Conservation (phyloP, 345 rosid species). For the Rubroshorea leprosula region DNA sequence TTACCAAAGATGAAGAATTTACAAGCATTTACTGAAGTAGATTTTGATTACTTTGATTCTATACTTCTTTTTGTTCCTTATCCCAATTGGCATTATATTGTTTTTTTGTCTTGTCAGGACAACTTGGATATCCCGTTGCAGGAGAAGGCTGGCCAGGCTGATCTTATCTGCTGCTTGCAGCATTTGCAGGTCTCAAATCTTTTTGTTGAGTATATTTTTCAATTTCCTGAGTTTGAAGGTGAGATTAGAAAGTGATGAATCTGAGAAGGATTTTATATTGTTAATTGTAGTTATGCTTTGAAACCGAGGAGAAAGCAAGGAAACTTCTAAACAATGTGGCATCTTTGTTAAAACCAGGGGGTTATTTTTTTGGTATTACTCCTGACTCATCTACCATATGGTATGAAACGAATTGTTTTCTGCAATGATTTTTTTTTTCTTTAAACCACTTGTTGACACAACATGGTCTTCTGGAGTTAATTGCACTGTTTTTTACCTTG, state of each 20-base stretch:
- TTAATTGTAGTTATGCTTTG: conserved; percentile 68
- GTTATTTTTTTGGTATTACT: conserved; percentile 91
- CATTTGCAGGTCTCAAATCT: conserved; percentile 66
- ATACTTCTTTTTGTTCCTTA: conserved; percentile 1
- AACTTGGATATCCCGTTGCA: conserved; percentile 49
- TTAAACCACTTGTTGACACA: background rate
- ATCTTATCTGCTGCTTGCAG: conserved; percentile 88
- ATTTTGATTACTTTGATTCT: conserved; percentile 4
- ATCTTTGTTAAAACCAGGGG: conserved; percentile 84
- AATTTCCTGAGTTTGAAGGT: background rate
- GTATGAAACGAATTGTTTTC: conserved; percentile 42
- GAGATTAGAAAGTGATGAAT: conserved; percentile 6
- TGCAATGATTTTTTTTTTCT: conserved; percentile 1
- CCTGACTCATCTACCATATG: conserved; percentile 99
- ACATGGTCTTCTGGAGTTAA: background rate
- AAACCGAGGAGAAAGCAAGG: conserved; percentile 88
- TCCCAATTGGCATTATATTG: background rate
- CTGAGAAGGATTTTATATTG: background rate
- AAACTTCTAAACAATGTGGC: conserved; percentile 78
- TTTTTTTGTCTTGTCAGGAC: conserved; percentile 41
- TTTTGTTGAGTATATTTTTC: background rate
- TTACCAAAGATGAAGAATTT: background rate
- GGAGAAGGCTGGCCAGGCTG: conserved; percentile 58
- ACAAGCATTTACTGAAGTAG: background rate
- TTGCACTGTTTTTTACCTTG: background rate